A percentile compares a stretch with the other conserved stretches of the same genome.
Conservation (phyloP, 116 monocot genomes). For the Zostera marina region DNA sequence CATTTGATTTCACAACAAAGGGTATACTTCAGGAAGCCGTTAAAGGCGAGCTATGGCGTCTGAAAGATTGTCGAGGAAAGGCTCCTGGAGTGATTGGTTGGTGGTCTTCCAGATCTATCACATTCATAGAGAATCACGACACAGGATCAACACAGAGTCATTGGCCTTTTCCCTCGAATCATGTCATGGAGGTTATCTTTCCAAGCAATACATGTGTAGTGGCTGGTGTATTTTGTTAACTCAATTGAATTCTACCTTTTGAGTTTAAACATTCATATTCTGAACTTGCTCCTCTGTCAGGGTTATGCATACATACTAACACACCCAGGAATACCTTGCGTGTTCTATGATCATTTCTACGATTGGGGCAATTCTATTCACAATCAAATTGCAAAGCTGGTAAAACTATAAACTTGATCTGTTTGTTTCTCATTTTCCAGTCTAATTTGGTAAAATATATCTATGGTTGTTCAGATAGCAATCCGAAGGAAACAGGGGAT, state of each 20-base stretch:
- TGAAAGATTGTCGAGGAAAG: conserved; percentile 52
- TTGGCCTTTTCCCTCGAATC: conserved; percentile 5
- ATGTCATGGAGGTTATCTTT: conserved; percentile 2
- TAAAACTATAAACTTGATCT: conserved; percentile 4
- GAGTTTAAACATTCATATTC: too few species aligned
- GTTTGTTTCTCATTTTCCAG: not conserved
- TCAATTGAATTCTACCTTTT: not conserved
- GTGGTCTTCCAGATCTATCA: conserved; percentile 86
- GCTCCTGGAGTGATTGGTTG: conserved; percentile 73
- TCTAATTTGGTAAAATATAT: not conserved
- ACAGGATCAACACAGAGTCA: conserved; percentile 58
- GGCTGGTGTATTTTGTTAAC: not conserved
- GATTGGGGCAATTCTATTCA: conserved; percentile 40
- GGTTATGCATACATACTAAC: conserved; percentile 92
- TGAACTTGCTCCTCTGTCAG: conserved; percentile 12
- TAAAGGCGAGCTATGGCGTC: conserved; percentile 66
- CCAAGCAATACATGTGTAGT: not conserved
- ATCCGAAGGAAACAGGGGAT: conserved; percentile 42
- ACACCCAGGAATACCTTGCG: conserved; percentile 76
- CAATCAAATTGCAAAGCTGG: conserved; percentile 66
- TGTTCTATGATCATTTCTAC: conserved; percentile 83
- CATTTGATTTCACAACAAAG: conserved; percentile 95
- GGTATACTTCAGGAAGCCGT: conserved; percentile 94
- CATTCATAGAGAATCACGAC: conserved; percentile 86
- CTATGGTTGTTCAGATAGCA: conserved; percentile 21